These are phyloP conservation scores for Coemansia sp. DNA, from an alignment of 192 early-diverging fungal genomes.

Conservation along the genomic window DNA sequence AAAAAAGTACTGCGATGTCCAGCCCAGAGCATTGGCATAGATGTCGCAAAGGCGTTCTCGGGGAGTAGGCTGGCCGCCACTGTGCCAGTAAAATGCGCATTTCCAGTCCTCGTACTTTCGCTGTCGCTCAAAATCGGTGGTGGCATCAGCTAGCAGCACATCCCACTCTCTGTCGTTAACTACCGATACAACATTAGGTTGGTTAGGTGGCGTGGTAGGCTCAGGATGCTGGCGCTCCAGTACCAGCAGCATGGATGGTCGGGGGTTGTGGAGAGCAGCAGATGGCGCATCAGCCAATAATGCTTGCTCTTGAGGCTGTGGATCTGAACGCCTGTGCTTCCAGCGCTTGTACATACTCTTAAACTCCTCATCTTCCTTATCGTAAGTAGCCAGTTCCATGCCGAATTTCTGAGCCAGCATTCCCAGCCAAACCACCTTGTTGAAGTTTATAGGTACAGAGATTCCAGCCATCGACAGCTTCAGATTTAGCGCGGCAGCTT, in stretches of 20 bases:
- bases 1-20: slow-evolving; percentile 42
- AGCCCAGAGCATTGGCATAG: slow-evolving; percentile 32
- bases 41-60: slow-evolving; percentile 3
- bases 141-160: slow-evolving; percentile 21
- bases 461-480: background rate
- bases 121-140: slow-evolving; percentile 15
- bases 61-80: background rate
- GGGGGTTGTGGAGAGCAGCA: background rate
- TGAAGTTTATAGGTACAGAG: background rate
- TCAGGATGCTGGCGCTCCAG: background rate
- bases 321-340: background rate
- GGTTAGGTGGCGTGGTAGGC: background rate
- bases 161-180: slow-evolving; percentile 29
- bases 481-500: background rate
- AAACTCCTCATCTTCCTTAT: background rate
- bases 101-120: slow-evolving; percentile 20
- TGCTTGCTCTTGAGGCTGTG: background rate
- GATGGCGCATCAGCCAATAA: background rate
- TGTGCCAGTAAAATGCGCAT: slow-evolving; percentile 13
- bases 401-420: background rate
- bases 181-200: slow-evolving; percentile 4
- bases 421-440: background rate
- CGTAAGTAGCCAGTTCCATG: background rate
- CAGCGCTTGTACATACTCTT: background rate
- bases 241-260: background rate